Conservation (phyloP, 352 stramenopile species). For the Pythium phragmiticola region DNA sequence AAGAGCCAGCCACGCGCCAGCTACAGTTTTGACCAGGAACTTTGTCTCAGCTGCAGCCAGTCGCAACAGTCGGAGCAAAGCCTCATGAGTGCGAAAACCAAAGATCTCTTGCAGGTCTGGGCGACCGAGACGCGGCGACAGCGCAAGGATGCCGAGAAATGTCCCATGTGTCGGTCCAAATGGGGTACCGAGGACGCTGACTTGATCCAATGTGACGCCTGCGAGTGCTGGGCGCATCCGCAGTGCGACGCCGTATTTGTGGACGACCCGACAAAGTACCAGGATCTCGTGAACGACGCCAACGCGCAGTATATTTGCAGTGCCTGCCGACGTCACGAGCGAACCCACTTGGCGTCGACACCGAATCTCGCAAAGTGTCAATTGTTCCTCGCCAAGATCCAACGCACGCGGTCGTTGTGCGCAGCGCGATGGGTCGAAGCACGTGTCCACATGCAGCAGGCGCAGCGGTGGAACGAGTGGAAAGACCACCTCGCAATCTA, state of each 20-base stretch:
- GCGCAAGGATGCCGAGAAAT: conserved; percentile 71
- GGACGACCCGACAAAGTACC: conserved; percentile 56
- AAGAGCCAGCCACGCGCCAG: conserved; percentile 41
- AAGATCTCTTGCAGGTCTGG: conserved; percentile 63
- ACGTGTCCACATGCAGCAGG: conserved; percentile 44
- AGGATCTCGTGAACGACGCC: conserved; percentile 60
- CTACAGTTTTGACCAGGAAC: conserved; percentile 62
- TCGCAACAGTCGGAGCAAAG: conserved; percentile 50
- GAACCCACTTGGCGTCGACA: conserved; percentile 41
- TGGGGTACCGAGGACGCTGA: conserved; percentile 76
- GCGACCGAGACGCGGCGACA: conserved; percentile 42
- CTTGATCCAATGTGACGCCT: conserved; percentile 87
- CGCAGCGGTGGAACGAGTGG: conserved; percentile 70
- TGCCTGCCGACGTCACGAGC: conserved; percentile 60
- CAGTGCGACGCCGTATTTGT: conserved; percentile 66
- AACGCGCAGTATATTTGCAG: conserved; percentile 76
- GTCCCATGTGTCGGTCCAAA: conserved; percentile 67
- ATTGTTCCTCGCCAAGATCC: conserved; percentile 68
- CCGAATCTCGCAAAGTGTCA: conserved; percentile 60
- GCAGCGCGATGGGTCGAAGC: conserved; percentile 73
- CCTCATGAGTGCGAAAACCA: conserved; percentile 47
- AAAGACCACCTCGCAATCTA: conserved; percentile 79
- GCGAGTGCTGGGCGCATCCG: conserved; percentile 83
- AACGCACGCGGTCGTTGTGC: conserved; percentile 59
- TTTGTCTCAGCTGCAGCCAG: conserved; percentile 63